Evolutionary conservation across 1,139 yeast species (phyloP), one percentile per base, ranked within the genome.

Genomic region (Geotrichum fermentans): DNA sequence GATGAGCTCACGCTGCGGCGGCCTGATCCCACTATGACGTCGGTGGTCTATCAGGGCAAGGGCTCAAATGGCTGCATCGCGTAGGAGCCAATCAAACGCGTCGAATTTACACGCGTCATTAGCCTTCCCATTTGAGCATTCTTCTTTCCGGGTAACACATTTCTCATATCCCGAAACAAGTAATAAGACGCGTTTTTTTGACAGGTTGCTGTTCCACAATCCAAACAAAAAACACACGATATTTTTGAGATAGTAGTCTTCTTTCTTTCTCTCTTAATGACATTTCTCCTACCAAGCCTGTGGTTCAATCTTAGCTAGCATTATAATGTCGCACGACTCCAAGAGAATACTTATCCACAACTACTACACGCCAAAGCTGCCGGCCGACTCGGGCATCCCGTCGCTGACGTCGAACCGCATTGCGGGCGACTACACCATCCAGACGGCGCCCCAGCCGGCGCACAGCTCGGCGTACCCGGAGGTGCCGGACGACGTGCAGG

Each of bases 401-500:
- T 24, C 45, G 14, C 18, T 40, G 14, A 28, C 44, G 3, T 38
- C 51, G 7, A 34, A 37, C 28, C 39, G 39, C 5, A 26, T 38
- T n/a, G 34, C 45, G n/a, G 36, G 45, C 3, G 43, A 33, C 26
- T 29, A 36, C 32, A 14, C 32, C 24, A 33, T 21, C 46, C 34
- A 24, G 21, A 4, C 38, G 21, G 7, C 36, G 3, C 40, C 20
- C 14, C 37, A 13, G 18, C 11, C 17, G 18, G 3, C 28, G 33
- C 8, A 38, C 16, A 34, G 38, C 16, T 21, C 45, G 17, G 35
- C 49, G 13, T 55, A 50, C 43, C 64, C 64, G 22, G 50, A 46
- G 34, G 50, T 59, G 16, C 56, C 61, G 5, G 61, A 57, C 26
- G 67, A 61, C 22, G 32, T 61, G 16, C 65, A 61, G 49, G 52